These are phyloP conservation scores for Rhizopogon vesiculosus DNA, from an alignment of 768 basidiomycete genomes.

Conservation along the genomic window DNA sequence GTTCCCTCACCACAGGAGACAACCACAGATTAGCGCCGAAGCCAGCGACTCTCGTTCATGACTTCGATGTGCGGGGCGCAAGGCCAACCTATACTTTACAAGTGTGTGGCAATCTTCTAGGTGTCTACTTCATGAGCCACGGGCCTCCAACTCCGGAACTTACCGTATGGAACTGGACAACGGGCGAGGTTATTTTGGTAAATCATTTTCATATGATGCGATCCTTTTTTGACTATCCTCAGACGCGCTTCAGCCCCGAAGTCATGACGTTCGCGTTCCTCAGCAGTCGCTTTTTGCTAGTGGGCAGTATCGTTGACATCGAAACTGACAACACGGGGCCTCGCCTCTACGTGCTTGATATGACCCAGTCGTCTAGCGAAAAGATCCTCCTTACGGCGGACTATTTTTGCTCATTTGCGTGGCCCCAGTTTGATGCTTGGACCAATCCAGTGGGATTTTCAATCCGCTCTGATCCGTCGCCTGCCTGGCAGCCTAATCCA, in stretches of 20 bases:
- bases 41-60: slow-evolving; percentile 26
- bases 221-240: slow-evolving; percentile 1
- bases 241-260: slow-evolving; percentile 26
- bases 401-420: slow-evolving; percentile 35
- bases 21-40: slow-evolving; percentile 40
- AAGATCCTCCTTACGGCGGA: slow-evolving; percentile 24
- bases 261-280: slow-evolving; percentile 40
- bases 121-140: slow-evolving; percentile 38
- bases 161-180: slow-evolving; percentile 66
- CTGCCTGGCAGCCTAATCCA: slow-evolving; percentile 35
- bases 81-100: slow-evolving; percentile 45
- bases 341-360: slow-evolving; percentile 36
- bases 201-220: slow-evolving; percentile 15
- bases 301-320: slow-evolving; percentile 23
- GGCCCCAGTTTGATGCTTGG: slow-evolving; percentile 30
- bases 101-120: slow-evolving; percentile 47
- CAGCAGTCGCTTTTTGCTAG: slow-evolving; percentile 34
- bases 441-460: slow-evolving; percentile 29
- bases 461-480: slow-evolving; percentile 53
- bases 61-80: slow-evolving; percentile 12
- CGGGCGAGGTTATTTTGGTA: slow-evolving; percentile 45
- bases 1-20: slow-evolving; percentile 39
- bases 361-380: slow-evolving; percentile 27
- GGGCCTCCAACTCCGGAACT: slow-evolving; percentile 39
- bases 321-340: slow-evolving; percentile 18